Evolutionary conservation across 768 basidiomycete genomes (phyloP).

Genomic region (Amanita pallidorosea): DNA sequence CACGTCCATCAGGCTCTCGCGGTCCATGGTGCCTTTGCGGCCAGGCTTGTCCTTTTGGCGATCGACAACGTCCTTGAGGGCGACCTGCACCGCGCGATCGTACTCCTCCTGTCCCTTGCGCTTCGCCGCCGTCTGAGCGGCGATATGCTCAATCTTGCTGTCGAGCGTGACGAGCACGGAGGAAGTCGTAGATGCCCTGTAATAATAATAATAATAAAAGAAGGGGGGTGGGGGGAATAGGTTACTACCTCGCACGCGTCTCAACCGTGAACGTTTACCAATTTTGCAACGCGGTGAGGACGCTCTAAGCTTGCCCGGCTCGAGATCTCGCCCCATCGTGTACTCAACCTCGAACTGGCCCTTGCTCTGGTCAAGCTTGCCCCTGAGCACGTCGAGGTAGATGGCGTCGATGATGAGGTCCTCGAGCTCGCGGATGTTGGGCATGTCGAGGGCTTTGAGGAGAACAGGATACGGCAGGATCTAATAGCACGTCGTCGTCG

Average conservation of each 20-base stretch:
- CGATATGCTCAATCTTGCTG: constrained; percentile 49
- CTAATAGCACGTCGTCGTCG: constrained; percentile 24
- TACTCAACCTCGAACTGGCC: constrained; percentile 87
- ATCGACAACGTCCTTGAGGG: constrained; percentile 51
- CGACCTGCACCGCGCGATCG: constrained; percentile 40
- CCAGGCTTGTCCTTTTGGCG: constrained; percentile 50
- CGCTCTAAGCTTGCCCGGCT: constrained; percentile 51
- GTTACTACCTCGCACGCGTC: constrained; percentile 22
- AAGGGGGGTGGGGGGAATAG: background rate
- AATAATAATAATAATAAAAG: background rate
- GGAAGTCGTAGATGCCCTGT: constrained; percentile 62
- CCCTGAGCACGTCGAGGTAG: constrained; percentile 82
- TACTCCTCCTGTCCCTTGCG: constrained; percentile 40
- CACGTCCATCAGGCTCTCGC: constrained; percentile 44
- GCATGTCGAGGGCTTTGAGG: constrained; percentile 59
- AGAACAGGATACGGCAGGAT: constrained; percentile 76
- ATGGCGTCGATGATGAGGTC: constrained; percentile 97
- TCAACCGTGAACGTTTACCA: constrained; percentile 21
- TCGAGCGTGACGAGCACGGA: constrained; percentile 66
- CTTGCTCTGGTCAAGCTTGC: constrained; percentile 89
- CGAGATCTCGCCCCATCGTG: constrained; percentile 88
- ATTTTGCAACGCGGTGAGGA: constrained; percentile 51
- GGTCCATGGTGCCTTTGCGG: constrained; percentile 11
- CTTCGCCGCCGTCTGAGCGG: constrained; percentile 26
- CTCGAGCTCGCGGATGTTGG: constrained; percentile 80